These are phyloP conservation scores for Diaporthe sp. DNA, from an alignment of 2,329 filamentous ascomycete genomes.

Conservation along the genomic window DNA sequence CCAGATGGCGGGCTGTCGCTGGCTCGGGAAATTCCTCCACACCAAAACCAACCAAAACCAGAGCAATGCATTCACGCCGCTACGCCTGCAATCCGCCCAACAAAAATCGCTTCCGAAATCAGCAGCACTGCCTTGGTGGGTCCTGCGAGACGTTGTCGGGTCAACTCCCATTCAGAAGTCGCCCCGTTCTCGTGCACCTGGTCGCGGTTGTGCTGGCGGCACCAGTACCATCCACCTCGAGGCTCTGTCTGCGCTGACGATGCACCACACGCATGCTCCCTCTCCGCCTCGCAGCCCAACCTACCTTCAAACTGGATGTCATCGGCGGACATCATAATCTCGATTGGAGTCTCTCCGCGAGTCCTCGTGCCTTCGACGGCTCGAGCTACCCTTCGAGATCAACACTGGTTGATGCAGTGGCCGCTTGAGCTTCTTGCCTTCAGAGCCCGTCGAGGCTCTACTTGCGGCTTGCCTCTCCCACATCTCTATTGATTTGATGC, in stretches of 20 bases:
- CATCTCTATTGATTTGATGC: constrained; percentile 69
- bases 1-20: constrained; percentile 64
- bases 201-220: constrained; percentile 26
- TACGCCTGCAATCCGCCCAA: constrained; percentile 36
- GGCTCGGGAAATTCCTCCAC: constrained; percentile 50
- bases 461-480: constrained; percentile 71
- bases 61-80: constrained; percentile 35
- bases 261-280: not conserved
- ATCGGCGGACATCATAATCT: constrained; percentile 48
- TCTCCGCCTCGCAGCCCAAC: not conserved
- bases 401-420: constrained; percentile 70
- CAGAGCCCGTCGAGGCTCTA: constrained; percentile 55
- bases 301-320: constrained; percentile 43
- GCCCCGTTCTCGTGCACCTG: constrained; percentile 21
- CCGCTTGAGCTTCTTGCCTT: constrained; percentile 67
- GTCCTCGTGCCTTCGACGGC: constrained; percentile 53
- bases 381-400: constrained; percentile 58
- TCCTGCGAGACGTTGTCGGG: constrained; percentile 4
- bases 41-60: constrained; percentile 49
- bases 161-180: constrained; percentile 9
- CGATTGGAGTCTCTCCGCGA: constrained; percentile 49
- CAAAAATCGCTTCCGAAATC: constrained; percentile 39
- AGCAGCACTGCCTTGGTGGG: constrained; percentile 25
- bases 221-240: constrained; percentile 40
- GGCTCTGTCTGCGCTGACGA: constrained; percentile 32